A percentile compares a stretch with the other conserved stretches of the same genome.
phyloP scores from a whole-genome alignment of 192 early-diverging fungal genomes.

The Coemansia sp. region DNA sequence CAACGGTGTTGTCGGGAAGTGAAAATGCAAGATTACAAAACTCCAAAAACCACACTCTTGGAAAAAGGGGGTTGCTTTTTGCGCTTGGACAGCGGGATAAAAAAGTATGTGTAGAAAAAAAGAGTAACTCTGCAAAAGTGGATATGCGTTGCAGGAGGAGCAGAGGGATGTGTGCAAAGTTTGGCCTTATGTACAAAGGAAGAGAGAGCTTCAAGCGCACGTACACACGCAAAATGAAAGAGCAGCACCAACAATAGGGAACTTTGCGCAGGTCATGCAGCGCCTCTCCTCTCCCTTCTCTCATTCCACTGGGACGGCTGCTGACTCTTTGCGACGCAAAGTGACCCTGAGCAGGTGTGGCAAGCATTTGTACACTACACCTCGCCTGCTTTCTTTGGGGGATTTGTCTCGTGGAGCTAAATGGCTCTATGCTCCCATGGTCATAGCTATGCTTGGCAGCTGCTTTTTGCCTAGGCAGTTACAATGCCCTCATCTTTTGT shows the following conservation, averaged over 20 bases:
- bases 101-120: background rate
- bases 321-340: background rate
- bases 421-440: background rate
- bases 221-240: background rate
- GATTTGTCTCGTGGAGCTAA: background rate
- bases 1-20: background rate
- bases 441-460: background rate
- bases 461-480: background rate
- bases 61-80: background rate
- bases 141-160: constrained; percentile 1
- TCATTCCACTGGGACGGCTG: background rate
- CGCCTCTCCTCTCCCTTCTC: background rate
- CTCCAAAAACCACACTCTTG: background rate
- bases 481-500: background rate
- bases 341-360: background rate
- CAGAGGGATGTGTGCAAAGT: background rate
- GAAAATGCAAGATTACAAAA: background rate
- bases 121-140: constrained; percentile 1
- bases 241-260: background rate
- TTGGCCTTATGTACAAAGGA: background rate
- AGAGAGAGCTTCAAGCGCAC: too few species aligned
- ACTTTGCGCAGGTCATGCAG: constrained; percentile 6
- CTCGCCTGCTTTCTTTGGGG: constrained; percentile 2
- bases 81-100: constrained; percentile 2
- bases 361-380: constrained; percentile 2